A percentile compares a stretch with the other conserved stretches of the same genome.
Evolutionary conservation across 257 asterid species (phyloP).

Genomic region (Scutellaria baicalensis): DNA sequence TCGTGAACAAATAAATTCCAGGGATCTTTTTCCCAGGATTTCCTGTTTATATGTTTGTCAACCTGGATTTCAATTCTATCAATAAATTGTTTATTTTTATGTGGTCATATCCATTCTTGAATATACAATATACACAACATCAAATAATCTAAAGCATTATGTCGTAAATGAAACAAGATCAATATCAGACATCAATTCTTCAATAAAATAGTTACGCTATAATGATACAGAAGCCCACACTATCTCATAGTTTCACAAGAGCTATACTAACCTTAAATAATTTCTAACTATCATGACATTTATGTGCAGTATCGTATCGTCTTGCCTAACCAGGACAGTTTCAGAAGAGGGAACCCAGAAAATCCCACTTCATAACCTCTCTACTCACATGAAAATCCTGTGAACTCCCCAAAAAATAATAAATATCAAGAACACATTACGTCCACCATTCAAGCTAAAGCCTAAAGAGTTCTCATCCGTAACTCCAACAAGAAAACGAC

Average conservation of each 20-base stretch:
- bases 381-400: slow-evolving; percentile 24
- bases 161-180: neutral
- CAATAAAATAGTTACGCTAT: slow-evolving; percentile 10
- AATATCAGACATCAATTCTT: neutral
- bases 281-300: slow-evolving; percentile 21
- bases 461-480: slow-evolving; percentile 34
- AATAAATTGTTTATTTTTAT: neutral
- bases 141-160: neutral
- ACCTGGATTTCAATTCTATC: neutral
- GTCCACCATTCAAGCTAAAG: slow-evolving; percentile 12
- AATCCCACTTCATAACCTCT: slow-evolving; percentile 27
- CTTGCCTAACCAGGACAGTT: slow-evolving; percentile 7
- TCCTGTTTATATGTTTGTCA: neutral
- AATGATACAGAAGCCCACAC: slow-evolving; percentile 9
- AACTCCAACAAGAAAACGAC: slow-evolving; percentile 88
- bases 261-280: slow-evolving; percentile 6
- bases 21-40: neutral
- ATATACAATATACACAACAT: neutral
- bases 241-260: slow-evolving; percentile 1
- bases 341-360: slow-evolving; percentile 28
- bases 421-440: slow-evolving; percentile 7
- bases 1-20: neutral
- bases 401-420: slow-evolving; percentile 32
- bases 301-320: slow-evolving; percentile 35
- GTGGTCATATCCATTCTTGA: neutral